phyloP scores from a whole-genome alignment of 257 asterid species.

The Solanum acaule region DNA sequence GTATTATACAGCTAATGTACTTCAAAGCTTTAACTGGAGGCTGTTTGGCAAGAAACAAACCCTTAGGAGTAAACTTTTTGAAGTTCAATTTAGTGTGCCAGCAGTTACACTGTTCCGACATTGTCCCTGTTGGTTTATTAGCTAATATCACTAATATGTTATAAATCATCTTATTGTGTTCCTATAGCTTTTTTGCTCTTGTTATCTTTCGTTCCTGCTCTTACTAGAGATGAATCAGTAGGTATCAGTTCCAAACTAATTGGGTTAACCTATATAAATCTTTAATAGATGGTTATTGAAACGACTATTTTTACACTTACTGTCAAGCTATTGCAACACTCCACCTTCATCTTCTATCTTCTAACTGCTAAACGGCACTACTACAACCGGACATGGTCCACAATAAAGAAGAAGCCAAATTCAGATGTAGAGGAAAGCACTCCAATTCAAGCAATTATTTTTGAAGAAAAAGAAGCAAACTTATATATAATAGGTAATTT shows the following conservation, averaged over 20 bases:
- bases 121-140: background rate
- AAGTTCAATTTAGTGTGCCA: background rate
- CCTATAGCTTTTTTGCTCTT: background rate
- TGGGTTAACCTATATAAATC: background rate
- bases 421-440: background rate
- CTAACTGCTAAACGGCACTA: background rate
- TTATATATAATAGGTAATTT: background rate
- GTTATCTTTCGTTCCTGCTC: background rate
- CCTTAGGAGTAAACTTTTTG: background rate
- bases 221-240: background rate
- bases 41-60: background rate
- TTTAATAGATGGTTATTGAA: background rate
- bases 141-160: background rate
- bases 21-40: background rate
- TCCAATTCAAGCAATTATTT: background rate
- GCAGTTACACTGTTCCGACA: background rate
- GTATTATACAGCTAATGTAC: background rate
- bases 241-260: background rate
- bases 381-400: background rate
- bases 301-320: background rate
- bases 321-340: background rate
- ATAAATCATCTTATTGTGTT: background rate
- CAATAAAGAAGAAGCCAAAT: background rate
- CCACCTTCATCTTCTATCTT: background rate
- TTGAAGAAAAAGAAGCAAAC: background rate